phyloP scores from a whole-genome alignment of 345 rosid species.

The Eutrema japonicum region DNA sequence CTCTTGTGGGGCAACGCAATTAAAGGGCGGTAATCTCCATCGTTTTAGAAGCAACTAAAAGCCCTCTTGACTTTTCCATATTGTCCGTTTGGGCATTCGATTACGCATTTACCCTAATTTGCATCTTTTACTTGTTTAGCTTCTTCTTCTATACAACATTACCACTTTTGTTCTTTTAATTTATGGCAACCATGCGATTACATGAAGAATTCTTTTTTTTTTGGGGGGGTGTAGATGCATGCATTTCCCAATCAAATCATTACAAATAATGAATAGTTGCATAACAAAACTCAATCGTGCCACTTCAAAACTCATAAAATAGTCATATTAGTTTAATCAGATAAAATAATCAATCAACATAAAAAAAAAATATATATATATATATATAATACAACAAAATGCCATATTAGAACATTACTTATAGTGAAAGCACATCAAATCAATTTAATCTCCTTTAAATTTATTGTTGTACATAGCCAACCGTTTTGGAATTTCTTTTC shows the following conservation, averaged over 20 bases:
- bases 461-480: slow-evolving; percentile 30
- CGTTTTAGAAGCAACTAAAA: slow-evolving; percentile 37
- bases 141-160: slow-evolving; percentile 15
- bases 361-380: background rate
- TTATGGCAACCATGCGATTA: slow-evolving; percentile 12
- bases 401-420: background rate
- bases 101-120: slow-evolving; percentile 29
- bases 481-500: slow-evolving; percentile 40
- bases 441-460: slow-evolving; percentile 16
- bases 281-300: background rate
- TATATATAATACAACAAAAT: slow-evolving; percentile 1
- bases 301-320: slow-evolving; percentile 1
- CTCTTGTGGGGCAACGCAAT: slow-evolving; percentile 33
- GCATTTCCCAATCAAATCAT: background rate
- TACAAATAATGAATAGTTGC: background rate
- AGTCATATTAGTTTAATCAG: background rate
- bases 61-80: slow-evolving; percentile 17
- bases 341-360: background rate
- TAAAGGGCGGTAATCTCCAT: slow-evolving; percentile 16
- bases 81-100: background rate
- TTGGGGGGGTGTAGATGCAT: background rate
- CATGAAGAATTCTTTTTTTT: background rate
- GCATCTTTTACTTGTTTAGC: slow-evolving; percentile 31
- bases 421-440: slow-evolving; percentile 10
- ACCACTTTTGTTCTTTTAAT: slow-evolving; percentile 24